Evolutionary conservation across 2,329 filamentous ascomycete genomes (phyloP).

Genomic region (Rachicladosporium sp.): DNA sequence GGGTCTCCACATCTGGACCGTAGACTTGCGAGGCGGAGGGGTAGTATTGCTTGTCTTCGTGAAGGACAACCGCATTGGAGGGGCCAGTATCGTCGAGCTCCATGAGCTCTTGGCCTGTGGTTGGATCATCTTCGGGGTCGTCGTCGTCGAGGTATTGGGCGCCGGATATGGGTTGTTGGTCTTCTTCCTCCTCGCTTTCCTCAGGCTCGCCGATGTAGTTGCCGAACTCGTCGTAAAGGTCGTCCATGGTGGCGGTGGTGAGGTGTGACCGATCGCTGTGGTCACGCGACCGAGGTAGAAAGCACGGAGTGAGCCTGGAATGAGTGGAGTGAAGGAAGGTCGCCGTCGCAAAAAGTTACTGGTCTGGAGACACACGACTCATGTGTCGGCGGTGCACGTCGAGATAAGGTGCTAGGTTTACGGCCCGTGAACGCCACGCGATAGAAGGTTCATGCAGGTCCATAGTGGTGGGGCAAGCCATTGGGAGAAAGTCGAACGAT

Average conservation of each 20-base stretch:
- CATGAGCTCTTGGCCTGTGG: conserved; percentile 75
- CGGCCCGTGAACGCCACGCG: too few relatives aligned
- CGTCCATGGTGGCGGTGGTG: conserved; percentile 57
- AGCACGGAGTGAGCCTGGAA: too few relatives aligned
- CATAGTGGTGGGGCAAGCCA: too few relatives aligned
- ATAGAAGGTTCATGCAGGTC: too few relatives aligned
- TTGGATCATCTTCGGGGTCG: conserved; percentile 40
- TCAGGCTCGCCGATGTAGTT: conserved; percentile 95
- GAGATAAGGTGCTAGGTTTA: too few relatives aligned
- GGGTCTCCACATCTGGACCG: conserved; percentile 82
- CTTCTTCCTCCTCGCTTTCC: conserved; percentile 76
- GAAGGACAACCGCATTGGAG: conserved; percentile 91
- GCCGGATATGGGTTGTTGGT: conserved; percentile 60
- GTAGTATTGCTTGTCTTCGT: conserved; percentile 99
- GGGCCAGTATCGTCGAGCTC: conserved; percentile 82
- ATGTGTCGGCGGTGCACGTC: too few relatives aligned
- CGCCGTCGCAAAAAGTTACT: too few relatives aligned
- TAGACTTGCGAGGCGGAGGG: conserved; percentile 96
- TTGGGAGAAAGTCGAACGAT: too few relatives aligned
- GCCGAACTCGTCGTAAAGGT: conserved; percentile 97
- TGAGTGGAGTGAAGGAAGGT: too few relatives aligned
- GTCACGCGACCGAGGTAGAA: background rate
- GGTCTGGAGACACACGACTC: too few relatives aligned
- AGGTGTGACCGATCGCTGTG: background rate
- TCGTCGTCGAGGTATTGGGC: conserved; percentile 72